Percentiles rank a stretch among this genome's conserved stretches.
These are phyloP conservation scores for Scenedesmus sp. DNA, from an alignment of 163 green algal species.

Conservation along the genomic window DNA sequence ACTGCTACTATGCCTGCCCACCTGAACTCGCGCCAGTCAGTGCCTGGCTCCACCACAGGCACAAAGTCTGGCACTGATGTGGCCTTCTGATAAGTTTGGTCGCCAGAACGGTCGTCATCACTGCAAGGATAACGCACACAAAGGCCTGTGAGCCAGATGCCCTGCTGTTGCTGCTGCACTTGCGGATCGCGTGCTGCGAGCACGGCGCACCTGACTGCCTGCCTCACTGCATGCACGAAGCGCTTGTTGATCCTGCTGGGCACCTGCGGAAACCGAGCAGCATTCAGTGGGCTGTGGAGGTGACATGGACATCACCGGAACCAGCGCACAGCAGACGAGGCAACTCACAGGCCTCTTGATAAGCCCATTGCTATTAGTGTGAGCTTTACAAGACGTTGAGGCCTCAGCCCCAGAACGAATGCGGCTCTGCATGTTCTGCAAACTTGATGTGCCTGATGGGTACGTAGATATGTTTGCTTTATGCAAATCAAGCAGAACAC, in stretches of 20 bases:
- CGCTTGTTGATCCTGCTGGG: background rate
- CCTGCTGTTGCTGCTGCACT: constrained; percentile 16
- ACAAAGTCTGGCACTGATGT: constrained; percentile 15
- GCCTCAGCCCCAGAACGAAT: background rate
- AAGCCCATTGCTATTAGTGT: background rate
- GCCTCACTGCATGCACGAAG: background rate
- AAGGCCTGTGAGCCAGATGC: background rate
- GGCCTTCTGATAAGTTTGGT: constrained; percentile 48
- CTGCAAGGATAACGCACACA: background rate
- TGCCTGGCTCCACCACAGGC: constrained; percentile 15
- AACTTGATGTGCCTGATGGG: background rate
- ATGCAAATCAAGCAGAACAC: background rate
- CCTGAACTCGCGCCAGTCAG: constrained; percentile 28
- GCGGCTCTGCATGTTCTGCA: background rate
- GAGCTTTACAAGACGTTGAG: background rate
- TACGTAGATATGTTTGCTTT: background rate
- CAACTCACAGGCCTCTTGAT: background rate
- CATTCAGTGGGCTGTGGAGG: background rate
- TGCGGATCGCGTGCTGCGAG: background rate
- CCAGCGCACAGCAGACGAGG: background rate
- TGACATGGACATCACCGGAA: background rate
- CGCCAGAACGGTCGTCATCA: constrained; percentile 27
- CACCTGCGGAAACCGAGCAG: background rate
- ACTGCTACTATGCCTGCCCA: background rate
- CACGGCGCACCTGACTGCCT: constrained; percentile 18